A percentile compares a stretch with the other conserved stretches of the same genome.
These are phyloP conservation scores for Ascodesmis nigricans DNA, from an alignment of 495 filamentous ascomycete genomes.

Conservation along the genomic window DNA sequence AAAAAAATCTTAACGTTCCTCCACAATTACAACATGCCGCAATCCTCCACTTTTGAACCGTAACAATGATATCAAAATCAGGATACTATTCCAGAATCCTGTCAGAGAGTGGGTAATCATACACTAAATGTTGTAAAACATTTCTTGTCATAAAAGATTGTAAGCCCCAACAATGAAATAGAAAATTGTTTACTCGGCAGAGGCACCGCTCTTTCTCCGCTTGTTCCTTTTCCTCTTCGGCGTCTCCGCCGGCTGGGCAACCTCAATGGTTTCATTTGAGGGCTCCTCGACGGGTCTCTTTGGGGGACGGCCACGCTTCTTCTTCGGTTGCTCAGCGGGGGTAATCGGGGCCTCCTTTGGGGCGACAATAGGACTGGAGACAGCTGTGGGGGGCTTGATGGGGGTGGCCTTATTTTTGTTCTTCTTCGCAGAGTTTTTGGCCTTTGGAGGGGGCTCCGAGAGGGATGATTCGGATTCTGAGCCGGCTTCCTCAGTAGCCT, in stretches of 20 bases:
- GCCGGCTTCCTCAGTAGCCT: no score
- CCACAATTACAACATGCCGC: no score
- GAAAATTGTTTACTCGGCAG: no score
- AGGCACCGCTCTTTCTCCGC: conserved; percentile 21
- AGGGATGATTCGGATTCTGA: conserved; percentile 34
- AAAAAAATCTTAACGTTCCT: no score
- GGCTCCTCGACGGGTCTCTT: conserved; percentile 15
- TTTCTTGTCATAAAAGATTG: no score
- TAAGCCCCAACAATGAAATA: no score
- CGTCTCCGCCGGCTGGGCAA: conserved; percentile 7
- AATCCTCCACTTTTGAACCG: no score
- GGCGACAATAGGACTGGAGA: not conserved
- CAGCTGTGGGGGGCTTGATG: conserved; percentile 7
- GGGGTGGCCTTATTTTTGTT: conserved; percentile 23
- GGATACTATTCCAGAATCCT: no score
- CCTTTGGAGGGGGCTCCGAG: conserved; percentile 32
- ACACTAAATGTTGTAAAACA: no score
- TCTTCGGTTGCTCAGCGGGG: conserved; percentile 6
- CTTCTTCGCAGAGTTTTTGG: conserved; percentile 27
- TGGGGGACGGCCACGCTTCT: conserved; percentile 9
- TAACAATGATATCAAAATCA: no score
- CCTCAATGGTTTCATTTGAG: conserved; percentile 7
- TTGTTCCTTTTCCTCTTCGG: conserved; percentile 15
- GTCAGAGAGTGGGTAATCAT: no score
- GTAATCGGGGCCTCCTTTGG: conserved; percentile 2